Evolutionary conservation across 371 early-diverging fungal genomes (phyloP).

Genomic region (Zopfochytrium polystomum): DNA sequence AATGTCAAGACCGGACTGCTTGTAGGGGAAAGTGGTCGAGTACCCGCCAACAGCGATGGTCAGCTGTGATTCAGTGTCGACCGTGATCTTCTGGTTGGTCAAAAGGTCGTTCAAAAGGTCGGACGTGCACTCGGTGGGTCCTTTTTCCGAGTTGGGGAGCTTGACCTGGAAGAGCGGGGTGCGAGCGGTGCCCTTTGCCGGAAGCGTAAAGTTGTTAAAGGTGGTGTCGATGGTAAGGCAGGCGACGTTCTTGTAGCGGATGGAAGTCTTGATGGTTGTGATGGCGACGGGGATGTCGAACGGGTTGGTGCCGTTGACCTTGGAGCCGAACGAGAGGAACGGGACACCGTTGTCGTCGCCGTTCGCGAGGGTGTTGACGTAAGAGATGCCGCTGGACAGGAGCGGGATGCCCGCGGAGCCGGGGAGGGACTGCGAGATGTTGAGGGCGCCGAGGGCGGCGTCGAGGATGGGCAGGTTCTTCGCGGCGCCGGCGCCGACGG

Average conservation of each 20-base stretch:
- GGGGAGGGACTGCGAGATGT: conserved; percentile 2
- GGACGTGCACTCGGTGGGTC: neutral
- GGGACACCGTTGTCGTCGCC: neutral
- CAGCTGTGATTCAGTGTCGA: neutral
- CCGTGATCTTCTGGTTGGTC: neutral
- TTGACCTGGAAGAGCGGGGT: neutral
- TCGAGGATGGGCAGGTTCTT: no score
- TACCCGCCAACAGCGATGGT: conserved; percentile 3
- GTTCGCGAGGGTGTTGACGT: no score
- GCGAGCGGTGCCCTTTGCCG: neutral
- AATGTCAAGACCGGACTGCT: neutral
- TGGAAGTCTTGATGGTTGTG: neutral
- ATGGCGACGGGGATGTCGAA: conserved; percentile 5
- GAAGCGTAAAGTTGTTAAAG: neutral
- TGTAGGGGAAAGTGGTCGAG: neutral
- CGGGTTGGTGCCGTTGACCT: conserved; percentile 1
- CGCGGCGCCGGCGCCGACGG: conserved; percentile 3
- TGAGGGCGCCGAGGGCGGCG: conserved; percentile 1
- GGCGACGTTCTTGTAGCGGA: conserved; percentile 1
- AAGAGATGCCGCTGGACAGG: no score
- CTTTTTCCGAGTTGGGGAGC: neutral
- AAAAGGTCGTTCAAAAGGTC: no score
- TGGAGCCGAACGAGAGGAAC: neutral
- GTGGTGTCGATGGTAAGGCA: neutral
- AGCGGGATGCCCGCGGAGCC: no score